Evolutionary conservation across 2,329 filamentous ascomycete species (phyloP).

Genomic region (Periglandula ipomoeae): DNA sequence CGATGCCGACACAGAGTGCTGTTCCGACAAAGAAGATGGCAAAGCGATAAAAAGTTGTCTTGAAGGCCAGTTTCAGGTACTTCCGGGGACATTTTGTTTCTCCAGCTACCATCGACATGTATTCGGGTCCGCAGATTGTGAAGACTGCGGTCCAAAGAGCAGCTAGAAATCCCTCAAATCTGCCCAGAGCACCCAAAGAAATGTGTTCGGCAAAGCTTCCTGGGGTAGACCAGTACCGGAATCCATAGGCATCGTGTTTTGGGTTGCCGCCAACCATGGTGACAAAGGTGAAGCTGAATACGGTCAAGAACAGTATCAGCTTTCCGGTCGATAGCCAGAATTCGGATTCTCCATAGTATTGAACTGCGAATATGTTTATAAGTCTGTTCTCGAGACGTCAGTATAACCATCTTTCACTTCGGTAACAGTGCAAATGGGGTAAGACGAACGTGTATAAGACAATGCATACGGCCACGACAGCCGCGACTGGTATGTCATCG

Average conservation of each 20-base stretch:
- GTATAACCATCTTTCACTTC: too few relatives aligned
- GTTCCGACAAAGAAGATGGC: conserved; percentile 62
- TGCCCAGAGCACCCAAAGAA: conserved; percentile 50
- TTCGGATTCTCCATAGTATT: conserved; percentile 60
- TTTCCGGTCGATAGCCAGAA: conserved; percentile 58
- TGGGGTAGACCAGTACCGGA: conserved; percentile 51
- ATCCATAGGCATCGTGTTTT: conserved; percentile 57
- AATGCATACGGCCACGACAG: too few relatives aligned
- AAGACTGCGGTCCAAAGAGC: conserved; percentile 56
- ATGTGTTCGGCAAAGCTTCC: conserved; percentile 40
- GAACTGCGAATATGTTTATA: too few relatives aligned
- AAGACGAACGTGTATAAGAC: too few relatives aligned
- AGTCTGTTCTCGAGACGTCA: too few relatives aligned
- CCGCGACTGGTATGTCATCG: too few relatives aligned
- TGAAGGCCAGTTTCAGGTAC: conserved; percentile 59
- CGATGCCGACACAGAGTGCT: conserved; percentile 54
- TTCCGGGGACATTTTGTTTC: conserved; percentile 54
- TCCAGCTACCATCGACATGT: conserved; percentile 58
- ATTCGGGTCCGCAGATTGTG: conserved; percentile 56
- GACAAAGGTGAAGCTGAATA: conserved; percentile 70
- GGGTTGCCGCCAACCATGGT: conserved; percentile 73
- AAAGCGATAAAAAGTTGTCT: conserved; percentile 63
- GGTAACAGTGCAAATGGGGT: too few relatives aligned
- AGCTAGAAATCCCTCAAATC: conserved; percentile 60
- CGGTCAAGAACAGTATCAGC: conserved; percentile 53